Evolutionary conservation across 306 rosid genomes (phyloP), one percentile per base, ranked within the genome.

Genomic region (Boehmeria nivea): DNA sequence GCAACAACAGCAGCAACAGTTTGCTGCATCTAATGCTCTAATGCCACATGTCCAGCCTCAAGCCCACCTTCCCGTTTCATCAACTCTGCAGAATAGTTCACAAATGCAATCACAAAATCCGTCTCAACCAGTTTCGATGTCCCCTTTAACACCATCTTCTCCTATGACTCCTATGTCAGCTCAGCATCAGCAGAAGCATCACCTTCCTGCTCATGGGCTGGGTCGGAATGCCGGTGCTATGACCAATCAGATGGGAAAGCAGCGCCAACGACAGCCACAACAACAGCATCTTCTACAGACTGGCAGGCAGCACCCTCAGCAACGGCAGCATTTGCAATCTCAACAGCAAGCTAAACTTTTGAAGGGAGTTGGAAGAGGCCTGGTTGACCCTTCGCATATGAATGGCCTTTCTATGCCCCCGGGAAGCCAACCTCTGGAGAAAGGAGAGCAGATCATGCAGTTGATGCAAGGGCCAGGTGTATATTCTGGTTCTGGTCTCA

Each of bases 181-280:
- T n/a, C 96, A 80, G 68, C 87, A 76, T 64, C 99, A 77, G 72
- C 91, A 79, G 82, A 88, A 93, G 59, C 96, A 83, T 81, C 96
- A 83, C 63, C 70, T 77, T 15, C 79, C 83, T 27, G 84, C 85
- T 62, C 95, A 80, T 58, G 96, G 95, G 55, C 75, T 85, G 49
- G 70, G 65, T 71, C 78, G 95, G 69, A 88, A 79, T 80, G 81
- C 90, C 53, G 74, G 82, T 58, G 81, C 72, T 14, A 63, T 83
- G 80, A 49, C 81, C 67, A 81, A 68, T 74, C 99, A 81, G 72
- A 66, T 76, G 34, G 84, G 65, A 25, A 93, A 88, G 73, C 99
- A 81, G 59, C 74, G 83, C 46, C 99, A 77, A 50, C 76, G 91
- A 6, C 94, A 65, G 59, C 72, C 72, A 52, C 94, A 85, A 59